phyloP scores from a whole-genome alignment of 208 protist genomes.

The Leptomonas pyrrhocoris region DNA sequence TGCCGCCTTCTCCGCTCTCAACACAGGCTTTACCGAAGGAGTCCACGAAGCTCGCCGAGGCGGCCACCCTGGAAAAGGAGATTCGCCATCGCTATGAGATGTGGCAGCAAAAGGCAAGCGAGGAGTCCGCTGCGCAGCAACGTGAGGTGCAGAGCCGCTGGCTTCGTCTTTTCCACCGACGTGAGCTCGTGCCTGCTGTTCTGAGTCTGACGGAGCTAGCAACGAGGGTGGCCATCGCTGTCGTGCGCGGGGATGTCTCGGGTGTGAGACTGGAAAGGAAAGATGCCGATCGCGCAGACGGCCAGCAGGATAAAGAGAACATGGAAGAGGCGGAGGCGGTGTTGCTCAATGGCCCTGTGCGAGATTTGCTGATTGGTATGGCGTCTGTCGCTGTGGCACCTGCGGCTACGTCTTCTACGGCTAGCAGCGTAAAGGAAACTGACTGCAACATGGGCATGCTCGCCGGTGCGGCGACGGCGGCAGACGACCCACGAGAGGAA shows the following conservation, averaged over 20 bases:
- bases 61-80: not conserved
- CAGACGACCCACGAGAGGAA: not conserved
- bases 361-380: not conserved
- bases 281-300: not conserved
- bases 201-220: constrained; percentile 50
- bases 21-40: not conserved
- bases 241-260: constrained; percentile 28
- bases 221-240: constrained; percentile 31
- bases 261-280: not conserved
- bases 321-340: not conserved
- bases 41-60: not conserved
- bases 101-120: constrained; percentile 21
- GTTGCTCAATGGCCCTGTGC: constrained; percentile 4
- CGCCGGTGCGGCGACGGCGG: not conserved
- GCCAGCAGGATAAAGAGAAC: not conserved
- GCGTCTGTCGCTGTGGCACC: not conserved
- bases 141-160: constrained; percentile 53
- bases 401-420: not conserved
- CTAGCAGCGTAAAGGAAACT: not conserved
- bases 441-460: no score
- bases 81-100: not conserved
- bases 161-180: constrained; percentile 68
- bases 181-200: constrained; percentile 57
- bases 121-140: constrained; percentile 28
- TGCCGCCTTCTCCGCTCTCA: constrained; percentile 3